These are phyloP conservation scores for Calocera viscosa DNA, from an alignment of 768 basidiomycete genomes.

Conservation along the genomic window DNA sequence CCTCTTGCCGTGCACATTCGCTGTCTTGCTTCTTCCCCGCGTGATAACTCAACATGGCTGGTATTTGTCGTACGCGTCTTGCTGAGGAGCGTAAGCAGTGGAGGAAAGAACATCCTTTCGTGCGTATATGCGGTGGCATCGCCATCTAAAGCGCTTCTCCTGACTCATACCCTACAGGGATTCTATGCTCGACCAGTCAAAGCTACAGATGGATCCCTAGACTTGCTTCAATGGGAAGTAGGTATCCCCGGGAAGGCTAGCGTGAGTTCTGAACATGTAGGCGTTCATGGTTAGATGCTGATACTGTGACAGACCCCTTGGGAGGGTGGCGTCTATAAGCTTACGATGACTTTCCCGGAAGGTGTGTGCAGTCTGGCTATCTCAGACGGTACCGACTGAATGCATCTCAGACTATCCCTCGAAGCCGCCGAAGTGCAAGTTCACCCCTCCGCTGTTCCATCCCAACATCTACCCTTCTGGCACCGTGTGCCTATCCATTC, in stretches of 20 bases:
- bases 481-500: slow-evolving; percentile 91
- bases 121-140: slow-evolving; percentile 34
- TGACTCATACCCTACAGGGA: slow-evolving; percentile 44
- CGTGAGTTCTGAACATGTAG: slow-evolving; percentile 38
- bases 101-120: slow-evolving; percentile 98
- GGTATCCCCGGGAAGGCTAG: slow-evolving; percentile 88
- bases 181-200: slow-evolving; percentile 95
- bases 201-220: slow-evolving; percentile 82
- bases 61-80: slow-evolving; percentile 83
- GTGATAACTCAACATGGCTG: slow-evolving; percentile 45
- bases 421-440: slow-evolving; percentile 95
- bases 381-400: slow-evolving; percentile 9
- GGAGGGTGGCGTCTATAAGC: slow-evolving; percentile 93
- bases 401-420: slow-evolving; percentile 69
- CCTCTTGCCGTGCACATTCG: neutral
- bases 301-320: slow-evolving; percentile 65
- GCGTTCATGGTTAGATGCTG: slow-evolving; percentile 13
- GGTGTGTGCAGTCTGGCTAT: slow-evolving; percentile 37
- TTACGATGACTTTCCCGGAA: slow-evolving; percentile 92
- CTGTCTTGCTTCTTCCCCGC: neutral
- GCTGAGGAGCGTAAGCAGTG: slow-evolving; percentile 98
- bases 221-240: slow-evolving; percentile 96
- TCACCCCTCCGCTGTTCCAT: slow-evolving; percentile 88
- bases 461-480: slow-evolving; percentile 99
- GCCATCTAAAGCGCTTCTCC: neutral